These are phyloP conservation scores for Rhodotorula sp. DNA, from an alignment of 1,284 basidiomycete species.

Conservation along the genomic window DNA sequence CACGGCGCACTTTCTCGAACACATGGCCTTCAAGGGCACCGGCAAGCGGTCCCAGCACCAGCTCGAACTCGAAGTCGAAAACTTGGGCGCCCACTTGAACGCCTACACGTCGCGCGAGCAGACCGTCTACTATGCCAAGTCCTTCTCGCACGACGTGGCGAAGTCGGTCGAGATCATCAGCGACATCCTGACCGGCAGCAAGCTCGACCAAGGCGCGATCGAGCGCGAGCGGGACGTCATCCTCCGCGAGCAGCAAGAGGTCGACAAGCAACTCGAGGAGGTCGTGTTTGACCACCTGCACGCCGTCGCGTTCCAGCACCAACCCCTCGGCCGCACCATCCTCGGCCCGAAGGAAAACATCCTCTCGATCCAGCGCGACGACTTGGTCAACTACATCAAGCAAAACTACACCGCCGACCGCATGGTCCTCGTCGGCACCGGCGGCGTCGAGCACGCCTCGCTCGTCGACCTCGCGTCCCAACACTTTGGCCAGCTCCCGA, in stretches of 20 bases:
- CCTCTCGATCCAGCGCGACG: constrained; percentile 88
- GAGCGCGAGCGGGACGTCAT: constrained; percentile 98
- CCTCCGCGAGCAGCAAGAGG: constrained; percentile 96
- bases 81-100: constrained; percentile 95
- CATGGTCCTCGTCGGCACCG: constrained; percentile 97
- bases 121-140: constrained; percentile 99
- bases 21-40: constrained; percentile 86
- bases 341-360: constrained; percentile 97
- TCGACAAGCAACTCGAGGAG: constrained; percentile 97
- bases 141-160: constrained; percentile 93
- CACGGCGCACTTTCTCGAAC: constrained; percentile 98
- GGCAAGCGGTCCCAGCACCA: constrained; percentile 82
- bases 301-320: constrained; percentile 88
- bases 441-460: constrained; percentile 87
- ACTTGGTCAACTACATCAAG: constrained; percentile 89
- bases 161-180: constrained; percentile 94
- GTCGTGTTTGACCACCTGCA: constrained; percentile 99
- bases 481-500: constrained; percentile 86
- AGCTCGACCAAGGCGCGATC: constrained; percentile 82
- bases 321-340: constrained; percentile 94
- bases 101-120: constrained; percentile 99
- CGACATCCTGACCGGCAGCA: constrained; percentile 97
- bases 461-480: constrained; percentile 94
- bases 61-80: constrained; percentile 97
- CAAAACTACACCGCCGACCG: constrained; percentile 98